Evolutionary conservation across 192 early-diverging fungal species (phyloP).

Genomic region (Coemansia sp.): DNA sequence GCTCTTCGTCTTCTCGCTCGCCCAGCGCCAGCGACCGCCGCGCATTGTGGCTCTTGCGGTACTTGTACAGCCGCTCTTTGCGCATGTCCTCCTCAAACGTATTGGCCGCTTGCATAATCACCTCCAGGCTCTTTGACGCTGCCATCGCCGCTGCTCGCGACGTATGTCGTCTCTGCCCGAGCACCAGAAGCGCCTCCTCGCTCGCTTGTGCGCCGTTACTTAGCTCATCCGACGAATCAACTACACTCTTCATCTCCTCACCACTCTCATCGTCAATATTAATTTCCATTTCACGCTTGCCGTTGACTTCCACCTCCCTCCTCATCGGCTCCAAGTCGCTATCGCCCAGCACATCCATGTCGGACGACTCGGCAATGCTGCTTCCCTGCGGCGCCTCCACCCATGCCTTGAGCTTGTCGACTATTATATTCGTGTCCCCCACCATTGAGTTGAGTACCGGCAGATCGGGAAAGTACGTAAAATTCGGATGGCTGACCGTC

Average conservation of each 20-base stretch:
- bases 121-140: slow-evolving; percentile 45
- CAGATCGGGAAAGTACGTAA: slow-evolving; percentile 58
- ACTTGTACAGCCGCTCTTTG: slow-evolving; percentile 54
- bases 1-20: slow-evolving; percentile 20
- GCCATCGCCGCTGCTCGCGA: slow-evolving; percentile 57
- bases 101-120: slow-evolving; percentile 60
- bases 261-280: slow-evolving; percentile 13
- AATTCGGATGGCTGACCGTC: slow-evolving; percentile 59
- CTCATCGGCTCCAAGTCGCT: slow-evolving; percentile 31
- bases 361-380: slow-evolving; percentile 45
- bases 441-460: slow-evolving; percentile 59
- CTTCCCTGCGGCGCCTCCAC: slow-evolving; percentile 34
- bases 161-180: slow-evolving; percentile 44
- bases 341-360: slow-evolving; percentile 50
- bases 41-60: slow-evolving; percentile 27
- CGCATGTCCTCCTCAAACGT: slow-evolving; percentile 58
- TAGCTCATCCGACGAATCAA: slow-evolving; percentile 29
- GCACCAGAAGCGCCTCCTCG: not conserved
- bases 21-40: slow-evolving; percentile 35
- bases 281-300: not conserved
- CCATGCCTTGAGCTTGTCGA: slow-evolving; percentile 43
- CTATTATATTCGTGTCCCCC: slow-evolving; percentile 53
- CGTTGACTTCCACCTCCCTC: not conserved
- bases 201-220: not conserved
- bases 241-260: slow-evolving; percentile 30